A percentile compares a stretch with the other conserved stretches of the same genome.
These are phyloP conservation scores for Arabidopsis thaliana DNA, from an alignment of 345 rosid genomes.

Conservation along the genomic window TAIR10.1 NC_003076.8:6945501-6946000, in stretches of 20 bases:
- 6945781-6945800: constrained; percentile 82
- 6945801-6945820: constrained; percentile 5
- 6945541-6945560: constrained; percentile 99
- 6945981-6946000: constrained; percentile 2
- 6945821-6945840: constrained; percentile 21
- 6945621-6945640: constrained; percentile 68
- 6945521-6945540: constrained; percentile 33
- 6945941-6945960: constrained; percentile 1
- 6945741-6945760: constrained; percentile 96
- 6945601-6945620: constrained; percentile 98
- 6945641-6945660: constrained; percentile 41
- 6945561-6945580: constrained; percentile 90
- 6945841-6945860: constrained; percentile 4
- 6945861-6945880: constrained; percentile 1
- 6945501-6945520: constrained; percentile 13
- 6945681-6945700: background rate
- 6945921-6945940: constrained; percentile 19
- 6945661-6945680: constrained; percentile 7
- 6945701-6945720: background rate
- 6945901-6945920: constrained; percentile 20
- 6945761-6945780: constrained; percentile 97
- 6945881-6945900: constrained; percentile 1
- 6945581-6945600: constrained; percentile 88
- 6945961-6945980: constrained; percentile 28
- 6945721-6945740: constrained; percentile 26